Evolutionary conservation across 177 flowering plant species (phyloP).

Genomic region (Telopea speciosissima): DNA sequence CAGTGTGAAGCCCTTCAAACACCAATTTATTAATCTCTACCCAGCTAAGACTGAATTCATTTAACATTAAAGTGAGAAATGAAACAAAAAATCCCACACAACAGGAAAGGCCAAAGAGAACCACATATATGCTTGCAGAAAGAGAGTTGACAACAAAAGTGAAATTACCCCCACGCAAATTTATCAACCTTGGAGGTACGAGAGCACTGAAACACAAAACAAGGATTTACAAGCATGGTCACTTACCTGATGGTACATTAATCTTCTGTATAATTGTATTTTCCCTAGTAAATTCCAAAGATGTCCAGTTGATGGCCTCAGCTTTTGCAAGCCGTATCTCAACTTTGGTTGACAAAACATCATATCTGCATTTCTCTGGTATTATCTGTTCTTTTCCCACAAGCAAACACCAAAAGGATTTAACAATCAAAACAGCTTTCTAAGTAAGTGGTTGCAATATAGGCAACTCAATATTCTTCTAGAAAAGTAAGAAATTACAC

Average conservation of each 20-base stretch:
- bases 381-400: slow-evolving; percentile 48
- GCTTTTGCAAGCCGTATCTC: slow-evolving; percentile 87
- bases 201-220: neutral
- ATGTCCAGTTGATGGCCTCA: slow-evolving; percentile 63
- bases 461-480: neutral
- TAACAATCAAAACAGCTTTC: neutral
- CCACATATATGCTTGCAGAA: too few relatives aligned
- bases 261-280: slow-evolving; percentile 30
- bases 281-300: slow-evolving; percentile 62
- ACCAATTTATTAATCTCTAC: neutral
- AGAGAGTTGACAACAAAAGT: too few relatives aligned
- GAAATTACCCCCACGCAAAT: too few relatives aligned
- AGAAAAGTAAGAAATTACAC: neutral
- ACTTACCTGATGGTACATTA: slow-evolving; percentile 42
- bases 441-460: neutral
- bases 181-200: neutral
- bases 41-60: neutral
- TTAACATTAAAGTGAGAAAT: neutral
- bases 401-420: neutral
- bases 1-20: neutral
- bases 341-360: slow-evolving; percentile 74
- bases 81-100: too few relatives aligned
- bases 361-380: slow-evolving; percentile 62
- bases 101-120: too few relatives aligned
- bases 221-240: neutral